phyloP scores from a whole-genome alignment of 768 basidiomycete genomes.

The Hygrocybe punicea region DNA sequence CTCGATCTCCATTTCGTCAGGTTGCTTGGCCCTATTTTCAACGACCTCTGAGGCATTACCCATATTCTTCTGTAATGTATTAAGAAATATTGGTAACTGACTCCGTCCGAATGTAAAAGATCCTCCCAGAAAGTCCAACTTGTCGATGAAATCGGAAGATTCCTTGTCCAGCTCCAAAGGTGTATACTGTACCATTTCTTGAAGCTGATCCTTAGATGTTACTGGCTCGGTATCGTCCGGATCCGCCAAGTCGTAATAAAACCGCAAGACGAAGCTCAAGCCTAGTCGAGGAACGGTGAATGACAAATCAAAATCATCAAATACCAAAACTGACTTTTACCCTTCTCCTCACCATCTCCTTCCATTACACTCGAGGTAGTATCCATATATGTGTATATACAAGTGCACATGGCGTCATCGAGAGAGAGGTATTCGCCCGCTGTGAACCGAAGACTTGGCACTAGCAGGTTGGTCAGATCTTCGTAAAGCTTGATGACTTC shows the following conservation, averaged over 20 bases:
- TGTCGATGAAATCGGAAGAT: constrained; percentile 49
- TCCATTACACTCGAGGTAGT: constrained; percentile 16
- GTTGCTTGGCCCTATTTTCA: constrained; percentile 28
- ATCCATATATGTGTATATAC: constrained; percentile 59
- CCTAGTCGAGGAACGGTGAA: constrained; percentile 36
- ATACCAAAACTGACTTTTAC: constrained; percentile 3
- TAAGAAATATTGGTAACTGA: constrained; percentile 66
- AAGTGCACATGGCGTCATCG: constrained; percentile 63
- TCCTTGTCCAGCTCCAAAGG: constrained; percentile 68
- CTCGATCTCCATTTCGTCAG: constrained; percentile 22
- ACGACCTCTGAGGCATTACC: constrained; percentile 19
- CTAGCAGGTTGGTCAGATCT: constrained; percentile 76
- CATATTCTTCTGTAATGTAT: constrained; percentile 55
- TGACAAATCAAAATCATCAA: neutral
- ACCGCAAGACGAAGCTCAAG: constrained; percentile 56
- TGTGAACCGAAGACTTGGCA: constrained; percentile 54
- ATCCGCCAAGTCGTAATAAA: constrained; percentile 41
- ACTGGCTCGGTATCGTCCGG: constrained; percentile 29
- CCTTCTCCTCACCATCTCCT: constrained; percentile 18
- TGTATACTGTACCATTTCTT: constrained; percentile 54
- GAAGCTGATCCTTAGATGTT: constrained; percentile 38
- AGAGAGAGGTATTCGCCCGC: constrained; percentile 34
- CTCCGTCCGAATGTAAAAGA: constrained; percentile 66
- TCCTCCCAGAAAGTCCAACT: constrained; percentile 57
- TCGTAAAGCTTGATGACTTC: constrained; percentile 75